Evolutionary conservation across 441 rosid species (phyloP).

Genomic region (Corymbia calophylla): DNA sequence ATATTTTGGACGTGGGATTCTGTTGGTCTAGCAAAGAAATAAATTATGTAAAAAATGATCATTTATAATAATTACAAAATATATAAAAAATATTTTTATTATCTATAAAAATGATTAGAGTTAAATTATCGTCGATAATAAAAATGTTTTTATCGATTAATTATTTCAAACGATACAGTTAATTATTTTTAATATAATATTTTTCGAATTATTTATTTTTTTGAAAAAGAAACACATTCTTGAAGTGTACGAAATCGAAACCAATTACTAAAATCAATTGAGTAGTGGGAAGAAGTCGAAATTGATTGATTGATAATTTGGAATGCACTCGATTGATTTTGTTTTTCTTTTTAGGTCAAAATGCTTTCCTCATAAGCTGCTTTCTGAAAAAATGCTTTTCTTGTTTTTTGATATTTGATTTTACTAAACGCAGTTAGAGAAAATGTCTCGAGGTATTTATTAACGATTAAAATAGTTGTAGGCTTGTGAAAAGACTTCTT

Average conservation of each 20-base stretch:
- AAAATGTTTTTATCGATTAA: too few relatives aligned
- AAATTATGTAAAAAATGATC: not conserved
- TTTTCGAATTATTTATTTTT: too few relatives aligned
- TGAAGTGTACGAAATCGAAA: not conserved
- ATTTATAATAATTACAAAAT: fast-evolving
- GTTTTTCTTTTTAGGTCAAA: not conserved
- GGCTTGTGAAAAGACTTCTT: not conserved
- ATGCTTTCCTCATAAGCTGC: not conserved
- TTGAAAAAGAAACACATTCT: not conserved
- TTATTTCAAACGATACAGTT: too few relatives aligned
- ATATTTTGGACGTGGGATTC: fast-evolving
- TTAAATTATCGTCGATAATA: too few relatives aligned
- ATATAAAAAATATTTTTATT: too few relatives aligned
- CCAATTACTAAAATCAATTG: not conserved
- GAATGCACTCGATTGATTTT: not conserved
- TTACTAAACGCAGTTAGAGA: too few relatives aligned
- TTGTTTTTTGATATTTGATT: not conserved
- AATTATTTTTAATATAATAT: too few relatives aligned
- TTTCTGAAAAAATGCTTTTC: not conserved
- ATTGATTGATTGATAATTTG: not conserved
- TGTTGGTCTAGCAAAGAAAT: too few relatives aligned
- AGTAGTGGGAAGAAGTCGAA: not conserved
- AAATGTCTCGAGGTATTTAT: too few relatives aligned
- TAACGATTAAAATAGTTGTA: too few relatives aligned
- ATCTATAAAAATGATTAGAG: too few relatives aligned